A percentile compares a stretch with the other conserved stretches of the same genome.
Evolutionary conservation across 768 basidiomycete genomes (phyloP).

Genomic region (Pleurotus platypus): DNA sequence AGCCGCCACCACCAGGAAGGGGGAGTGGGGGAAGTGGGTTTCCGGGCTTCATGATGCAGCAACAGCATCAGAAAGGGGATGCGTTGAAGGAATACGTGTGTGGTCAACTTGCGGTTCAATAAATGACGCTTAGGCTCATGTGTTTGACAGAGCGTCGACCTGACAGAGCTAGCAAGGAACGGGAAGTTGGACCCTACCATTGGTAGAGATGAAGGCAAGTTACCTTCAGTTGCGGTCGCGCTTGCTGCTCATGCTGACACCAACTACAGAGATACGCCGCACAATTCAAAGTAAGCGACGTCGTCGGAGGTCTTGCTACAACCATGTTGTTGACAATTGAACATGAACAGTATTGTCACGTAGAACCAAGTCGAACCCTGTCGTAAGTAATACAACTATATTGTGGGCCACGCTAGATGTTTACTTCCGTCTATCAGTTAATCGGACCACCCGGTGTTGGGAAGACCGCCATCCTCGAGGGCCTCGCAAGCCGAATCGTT

Average conservation of each 20-base stretch:
- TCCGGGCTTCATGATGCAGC: slow-evolving; percentile 56
- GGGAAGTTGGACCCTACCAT: slow-evolving; percentile 92
- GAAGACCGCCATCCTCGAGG: slow-evolving; percentile 91
- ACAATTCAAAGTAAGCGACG: slow-evolving; percentile 78
- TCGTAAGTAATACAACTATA: slow-evolving; percentile 42
- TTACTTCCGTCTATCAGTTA: slow-evolving; percentile 35
- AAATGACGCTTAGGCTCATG: not conserved
- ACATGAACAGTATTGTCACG: slow-evolving; percentile 70
- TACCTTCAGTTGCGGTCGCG: not conserved
- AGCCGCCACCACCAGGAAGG: slow-evolving; percentile 35
- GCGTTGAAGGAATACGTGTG: slow-evolving; percentile 73
- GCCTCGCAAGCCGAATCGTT: slow-evolving; percentile 82
- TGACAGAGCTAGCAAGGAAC: slow-evolving; percentile 78
- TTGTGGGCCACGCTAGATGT: not conserved
- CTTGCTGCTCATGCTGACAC: not conserved
- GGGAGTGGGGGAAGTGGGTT: slow-evolving; percentile 53
- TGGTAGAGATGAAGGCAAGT: slow-evolving; percentile 77
- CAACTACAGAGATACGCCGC: slow-evolving; percentile 67
- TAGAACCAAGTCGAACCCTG: slow-evolving; percentile 90
- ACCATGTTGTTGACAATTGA: not conserved
- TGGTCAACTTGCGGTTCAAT: not conserved
- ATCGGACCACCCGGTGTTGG: slow-evolving; percentile 89
- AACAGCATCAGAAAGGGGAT: slow-evolving; percentile 74
- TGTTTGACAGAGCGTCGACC: slow-evolving; percentile 61
- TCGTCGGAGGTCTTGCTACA: not conserved